These are phyloP conservation scores for Boletus albobrunnescens DNA, from an alignment of 1,284 basidiomycete species.

Conservation along the genomic window DNA sequence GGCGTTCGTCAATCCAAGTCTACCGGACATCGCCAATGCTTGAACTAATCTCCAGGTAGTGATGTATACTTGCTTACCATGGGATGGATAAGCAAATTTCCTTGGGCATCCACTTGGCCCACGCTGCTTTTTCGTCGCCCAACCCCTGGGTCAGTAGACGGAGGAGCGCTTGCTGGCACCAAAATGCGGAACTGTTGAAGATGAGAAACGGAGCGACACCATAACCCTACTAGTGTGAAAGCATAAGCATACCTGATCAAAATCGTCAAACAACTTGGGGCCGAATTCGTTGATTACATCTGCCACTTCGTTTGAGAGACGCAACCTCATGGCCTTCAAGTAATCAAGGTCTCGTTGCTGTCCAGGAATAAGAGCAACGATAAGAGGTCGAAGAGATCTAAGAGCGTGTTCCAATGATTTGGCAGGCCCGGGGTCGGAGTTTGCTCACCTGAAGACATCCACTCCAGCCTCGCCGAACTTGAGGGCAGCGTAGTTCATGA, in stretches of 20 bases:
- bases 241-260: conserved; percentile 69
- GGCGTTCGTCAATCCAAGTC: conserved; percentile 89
- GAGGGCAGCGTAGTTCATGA: conserved; percentile 90
- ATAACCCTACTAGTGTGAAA: conserved; percentile 1
- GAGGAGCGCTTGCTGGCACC: conserved; percentile 77
- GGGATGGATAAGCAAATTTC: conserved; percentile 74
- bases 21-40: conserved; percentile 20
- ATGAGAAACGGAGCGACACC: conserved; percentile 6
- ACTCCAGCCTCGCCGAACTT: conserved; percentile 99
- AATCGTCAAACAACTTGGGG: conserved; percentile 85
- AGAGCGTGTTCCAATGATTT: conserved; percentile 38
- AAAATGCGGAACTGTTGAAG: conserved; percentile 68
- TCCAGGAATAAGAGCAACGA: conserved; percentile 88
- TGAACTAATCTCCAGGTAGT: neutral
- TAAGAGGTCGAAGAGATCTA: conserved; percentile 88
- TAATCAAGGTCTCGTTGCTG: conserved; percentile 83
- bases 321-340: conserved; percentile 75
- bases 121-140: conserved; percentile 73
- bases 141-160: conserved; percentile 63
- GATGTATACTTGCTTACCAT: conserved; percentile 46
- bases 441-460: conserved; percentile 91
- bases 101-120: conserved; percentile 76
- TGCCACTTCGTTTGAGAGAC: conserved; percentile 84
- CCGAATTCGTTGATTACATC: conserved; percentile 89
- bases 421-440: conserved; percentile 13